Evolutionary conservation across 1,284 basidiomycete genomes (phyloP).

Genomic region (Stereum hirsutum): DNA sequence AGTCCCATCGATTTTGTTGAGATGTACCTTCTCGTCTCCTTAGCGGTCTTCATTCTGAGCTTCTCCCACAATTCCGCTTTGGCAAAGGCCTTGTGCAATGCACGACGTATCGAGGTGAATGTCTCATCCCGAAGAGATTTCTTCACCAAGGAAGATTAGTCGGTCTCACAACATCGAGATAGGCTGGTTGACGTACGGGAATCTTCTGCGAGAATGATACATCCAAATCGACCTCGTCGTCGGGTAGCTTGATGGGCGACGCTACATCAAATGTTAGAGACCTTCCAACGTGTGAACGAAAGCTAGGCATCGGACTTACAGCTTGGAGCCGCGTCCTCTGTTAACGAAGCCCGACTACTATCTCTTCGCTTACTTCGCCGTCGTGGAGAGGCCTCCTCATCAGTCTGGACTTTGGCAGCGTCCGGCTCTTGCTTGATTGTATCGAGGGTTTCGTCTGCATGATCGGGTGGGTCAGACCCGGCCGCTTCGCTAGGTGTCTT

Average conservation of each 20-base stretch:
- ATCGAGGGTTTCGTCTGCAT: too few relatives aligned
- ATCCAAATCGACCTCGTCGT: slow-evolving; percentile 40
- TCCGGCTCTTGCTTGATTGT: not conserved
- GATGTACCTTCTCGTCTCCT: slow-evolving; percentile 15
- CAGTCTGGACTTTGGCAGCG: not conserved
- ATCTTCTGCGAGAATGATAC: slow-evolving; percentile 54
- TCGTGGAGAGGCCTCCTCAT: not conserved
- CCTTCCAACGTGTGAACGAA: not conserved
- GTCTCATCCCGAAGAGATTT: slow-evolving; percentile 19
- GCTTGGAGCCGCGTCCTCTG: slow-evolving; percentile 1
- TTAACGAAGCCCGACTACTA: not conserved
- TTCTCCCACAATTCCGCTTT: slow-evolving; percentile 16
- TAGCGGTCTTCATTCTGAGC: slow-evolving; percentile 8
- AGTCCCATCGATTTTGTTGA: not conserved
- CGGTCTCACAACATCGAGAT: not conserved
- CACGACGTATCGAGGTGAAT: slow-evolving; percentile 21
- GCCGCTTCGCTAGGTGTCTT: not conserved
- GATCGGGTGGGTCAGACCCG: too few relatives aligned
- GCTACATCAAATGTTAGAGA: too few relatives aligned
- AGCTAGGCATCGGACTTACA: not conserved
- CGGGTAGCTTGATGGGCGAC: slow-evolving; percentile 25
- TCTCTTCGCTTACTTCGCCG: not conserved
- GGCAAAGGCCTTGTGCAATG: slow-evolving; percentile 20
- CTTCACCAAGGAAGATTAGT: slow-evolving; percentile 14
- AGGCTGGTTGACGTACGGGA: slow-evolving; percentile 28